Percentiles rank a stretch among this genome's conserved stretches.
These are phyloP conservation scores for Paecilomyces dactylethromorphus DNA, from an alignment of 2,329 filamentous ascomycete genomes.

Conservation along the genomic window DNA sequence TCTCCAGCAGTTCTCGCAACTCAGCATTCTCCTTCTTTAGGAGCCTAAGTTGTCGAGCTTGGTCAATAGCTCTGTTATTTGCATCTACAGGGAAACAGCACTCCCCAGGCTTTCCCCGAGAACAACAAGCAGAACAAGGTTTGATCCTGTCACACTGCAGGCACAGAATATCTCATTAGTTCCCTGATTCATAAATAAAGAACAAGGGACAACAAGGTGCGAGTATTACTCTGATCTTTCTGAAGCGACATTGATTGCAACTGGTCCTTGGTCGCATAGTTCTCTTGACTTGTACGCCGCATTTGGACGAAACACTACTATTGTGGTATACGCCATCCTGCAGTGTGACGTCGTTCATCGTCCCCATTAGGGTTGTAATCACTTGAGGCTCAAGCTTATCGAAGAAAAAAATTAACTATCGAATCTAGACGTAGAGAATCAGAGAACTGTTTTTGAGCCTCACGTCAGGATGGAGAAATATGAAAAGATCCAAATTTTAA, in stretches of 20 bases:
- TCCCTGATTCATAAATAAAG: background rate
- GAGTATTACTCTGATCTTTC: conserved; percentile 3
- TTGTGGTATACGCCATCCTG: background rate
- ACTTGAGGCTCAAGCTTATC: background rate
- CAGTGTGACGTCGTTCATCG: background rate
- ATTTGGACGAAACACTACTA: background rate
- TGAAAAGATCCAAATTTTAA: background rate
- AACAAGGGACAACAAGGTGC: background rate
- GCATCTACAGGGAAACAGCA: conserved; percentile 1
- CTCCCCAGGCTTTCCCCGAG: background rate
- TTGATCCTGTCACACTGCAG: conserved; percentile 4
- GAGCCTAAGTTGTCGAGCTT: conserved; percentile 1
- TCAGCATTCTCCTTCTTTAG: background rate
- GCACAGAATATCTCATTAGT: background rate
- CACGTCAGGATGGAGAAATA: background rate
- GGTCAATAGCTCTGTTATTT: conserved; percentile 1
- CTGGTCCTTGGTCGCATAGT: background rate
- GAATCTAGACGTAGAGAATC: background rate
- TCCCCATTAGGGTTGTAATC: background rate
- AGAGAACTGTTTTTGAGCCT: background rate
- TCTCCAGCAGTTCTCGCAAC: background rate
- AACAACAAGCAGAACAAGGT: conserved; percentile 1
- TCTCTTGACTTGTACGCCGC: background rate
- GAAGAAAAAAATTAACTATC: background rate
- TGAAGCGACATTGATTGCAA: conserved; percentile 3